Evolutionary conservation across 805 yeast genomes (phyloP).

Genomic region (Candida alai): DNA sequence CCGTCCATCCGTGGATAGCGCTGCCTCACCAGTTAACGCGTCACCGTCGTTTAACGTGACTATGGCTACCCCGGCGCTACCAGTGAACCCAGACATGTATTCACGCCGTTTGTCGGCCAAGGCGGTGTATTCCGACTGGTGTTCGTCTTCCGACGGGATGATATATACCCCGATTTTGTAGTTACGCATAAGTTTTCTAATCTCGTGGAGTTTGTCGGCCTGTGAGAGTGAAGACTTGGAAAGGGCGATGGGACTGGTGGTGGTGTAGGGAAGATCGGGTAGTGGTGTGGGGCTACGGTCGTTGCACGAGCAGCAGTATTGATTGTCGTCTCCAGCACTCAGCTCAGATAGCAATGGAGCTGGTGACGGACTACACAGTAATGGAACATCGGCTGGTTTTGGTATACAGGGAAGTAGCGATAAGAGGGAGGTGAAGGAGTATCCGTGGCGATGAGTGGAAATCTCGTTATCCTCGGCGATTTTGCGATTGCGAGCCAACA

Average conservation of each 20-base stretch:
- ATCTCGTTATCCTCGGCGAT: constrained; percentile 12
- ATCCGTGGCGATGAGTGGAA: constrained; percentile 15
- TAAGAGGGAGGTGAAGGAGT: constrained; percentile 17
- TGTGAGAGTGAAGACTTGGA: constrained; percentile 37
- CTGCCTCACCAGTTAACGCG: constrained; percentile 59
- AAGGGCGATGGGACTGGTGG: constrained; percentile 8
- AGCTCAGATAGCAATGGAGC: too few species aligned
- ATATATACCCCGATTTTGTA: constrained; percentile 67
- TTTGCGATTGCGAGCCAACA: constrained; percentile 2
- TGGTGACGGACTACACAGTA: too few species aligned
- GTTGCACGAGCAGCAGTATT: too few species aligned
- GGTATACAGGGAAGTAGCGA: constrained; percentile 24
- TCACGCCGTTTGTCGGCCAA: constrained; percentile 77
- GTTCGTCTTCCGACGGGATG: constrained; percentile 89
- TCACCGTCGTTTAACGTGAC: constrained; percentile 51
- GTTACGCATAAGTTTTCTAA: constrained; percentile 63
- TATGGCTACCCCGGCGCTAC: constrained; percentile 92
- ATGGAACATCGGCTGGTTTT: constrained; percentile 8
- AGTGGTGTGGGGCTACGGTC: too few species aligned
- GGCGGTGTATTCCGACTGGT: constrained; percentile 86
- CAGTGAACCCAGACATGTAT: constrained; percentile 84
- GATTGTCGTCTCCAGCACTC: too few species aligned
- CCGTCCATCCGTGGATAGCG: constrained; percentile 89
- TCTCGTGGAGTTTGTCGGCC: constrained; percentile 52
- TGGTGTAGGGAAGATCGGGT: constrained; percentile 23